These are phyloP conservation scores for Proliferodiscus dingleyae DNA, from an alignment of 2,329 filamentous ascomycete species.

Conservation along the genomic window DNA sequence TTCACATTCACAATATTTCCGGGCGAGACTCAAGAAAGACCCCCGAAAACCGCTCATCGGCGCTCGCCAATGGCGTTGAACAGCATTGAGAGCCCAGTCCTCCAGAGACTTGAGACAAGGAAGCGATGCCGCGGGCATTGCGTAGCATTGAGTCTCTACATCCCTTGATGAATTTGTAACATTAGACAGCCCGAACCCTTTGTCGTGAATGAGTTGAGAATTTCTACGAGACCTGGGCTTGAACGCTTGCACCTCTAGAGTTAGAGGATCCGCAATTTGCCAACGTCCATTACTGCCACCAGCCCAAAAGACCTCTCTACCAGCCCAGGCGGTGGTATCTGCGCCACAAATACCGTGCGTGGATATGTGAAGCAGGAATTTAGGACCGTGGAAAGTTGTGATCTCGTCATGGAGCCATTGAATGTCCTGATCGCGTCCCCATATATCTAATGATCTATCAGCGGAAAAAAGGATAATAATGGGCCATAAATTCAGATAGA, in stretches of 20 bases:
- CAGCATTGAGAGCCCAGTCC: not conserved
- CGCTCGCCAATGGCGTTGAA: not conserved
- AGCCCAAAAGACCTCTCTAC: not conserved
- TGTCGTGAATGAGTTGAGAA: not conserved
- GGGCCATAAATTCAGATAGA: not conserved
- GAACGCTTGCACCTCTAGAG: not conserved
- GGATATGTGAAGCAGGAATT: not conserved
- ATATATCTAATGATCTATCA: too few species aligned
- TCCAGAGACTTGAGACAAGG: not conserved
- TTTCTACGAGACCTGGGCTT: not conserved
- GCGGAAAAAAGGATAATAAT: too few species aligned
- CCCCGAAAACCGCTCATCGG: not conserved
- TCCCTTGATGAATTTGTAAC: not conserved
- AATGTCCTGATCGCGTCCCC: not conserved
- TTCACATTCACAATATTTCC: not conserved
- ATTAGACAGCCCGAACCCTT: not conserved
- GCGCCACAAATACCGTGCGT: too few species aligned
- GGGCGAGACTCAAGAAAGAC: constrained; percentile 1
- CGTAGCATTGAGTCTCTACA: not conserved
- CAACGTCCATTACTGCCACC: not conserved
- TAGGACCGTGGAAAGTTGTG: not conserved
- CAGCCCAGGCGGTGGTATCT: too few species aligned
- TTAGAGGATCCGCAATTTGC: not conserved
- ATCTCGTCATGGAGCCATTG: not conserved
- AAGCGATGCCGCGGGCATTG: not conserved